Conservation (phyloP, 768 basidiomycete genomes). For the Rhizopogon vulgaris region DNA sequence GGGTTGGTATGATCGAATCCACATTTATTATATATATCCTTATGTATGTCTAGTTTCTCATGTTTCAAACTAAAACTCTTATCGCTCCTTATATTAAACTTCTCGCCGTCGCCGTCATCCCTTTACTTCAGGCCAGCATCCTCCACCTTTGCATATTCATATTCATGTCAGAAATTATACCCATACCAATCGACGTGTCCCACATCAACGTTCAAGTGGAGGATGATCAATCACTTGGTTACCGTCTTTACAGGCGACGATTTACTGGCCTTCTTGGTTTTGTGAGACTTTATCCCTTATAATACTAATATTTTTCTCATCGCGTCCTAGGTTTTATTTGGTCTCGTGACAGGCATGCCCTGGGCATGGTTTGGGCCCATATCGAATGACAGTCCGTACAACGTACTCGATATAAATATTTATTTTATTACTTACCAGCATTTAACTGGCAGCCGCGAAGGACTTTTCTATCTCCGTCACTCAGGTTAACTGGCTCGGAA, state of each 20-base stretch:
- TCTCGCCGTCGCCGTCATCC: no score
- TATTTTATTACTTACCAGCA: neutral
- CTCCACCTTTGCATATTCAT: no score
- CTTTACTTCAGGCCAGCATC: no score
- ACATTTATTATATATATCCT: no score
- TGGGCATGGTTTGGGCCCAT: constrained; percentile 88
- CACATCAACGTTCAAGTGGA: no score
- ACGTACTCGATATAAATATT: neutral
- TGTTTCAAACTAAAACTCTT: no score
- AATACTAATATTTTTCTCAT: neutral
- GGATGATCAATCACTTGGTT: constrained; percentile 16
- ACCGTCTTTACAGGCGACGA: constrained; percentile 64
- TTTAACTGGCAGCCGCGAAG: constrained; percentile 37
- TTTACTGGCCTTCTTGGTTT: constrained; percentile 62
- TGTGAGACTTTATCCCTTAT: constrained; percentile 31
- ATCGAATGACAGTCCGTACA: constrained; percentile 49
- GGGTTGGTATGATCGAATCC: no score
- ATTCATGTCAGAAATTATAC: no score
- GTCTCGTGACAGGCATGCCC: constrained; percentile 56
- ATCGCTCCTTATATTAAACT: no score
- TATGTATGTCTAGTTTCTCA: no score
- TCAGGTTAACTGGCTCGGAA: constrained; percentile 79
- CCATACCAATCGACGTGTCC: neutral
- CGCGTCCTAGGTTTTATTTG: constrained; percentile 47
- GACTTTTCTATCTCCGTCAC: constrained; percentile 67